Conservation (phyloP, 2,329 filamentous ascomycete genomes). For the Onygenales sp. region DNA sequence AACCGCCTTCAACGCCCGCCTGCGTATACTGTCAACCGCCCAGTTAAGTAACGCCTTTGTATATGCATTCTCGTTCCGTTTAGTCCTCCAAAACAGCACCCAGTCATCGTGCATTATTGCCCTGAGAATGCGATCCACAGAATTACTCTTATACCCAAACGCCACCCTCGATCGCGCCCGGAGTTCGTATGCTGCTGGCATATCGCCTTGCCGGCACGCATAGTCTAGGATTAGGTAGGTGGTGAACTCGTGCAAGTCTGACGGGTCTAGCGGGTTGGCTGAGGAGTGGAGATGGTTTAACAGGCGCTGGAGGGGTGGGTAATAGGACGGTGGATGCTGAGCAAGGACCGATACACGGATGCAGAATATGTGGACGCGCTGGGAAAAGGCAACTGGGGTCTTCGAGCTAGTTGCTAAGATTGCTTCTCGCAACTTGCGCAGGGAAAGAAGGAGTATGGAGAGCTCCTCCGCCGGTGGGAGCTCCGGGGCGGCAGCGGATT, state of each 20-base stretch:
- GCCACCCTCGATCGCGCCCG: conserved; percentile 38
- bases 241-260: conserved; percentile 70
- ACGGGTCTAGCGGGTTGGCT: conserved; percentile 54
- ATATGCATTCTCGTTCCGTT: conserved; percentile 68
- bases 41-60: conserved; percentile 71
- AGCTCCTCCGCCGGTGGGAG: conserved; percentile 51
- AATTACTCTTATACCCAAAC: conserved; percentile 55
- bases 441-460: conserved; percentile 65
- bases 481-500: conserved; percentile 7
- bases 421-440: conserved; percentile 86
- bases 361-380: conserved; percentile 86
- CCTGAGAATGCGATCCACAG: conserved; percentile 58
- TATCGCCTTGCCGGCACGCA: conserved; percentile 70
- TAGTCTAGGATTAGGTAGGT: conserved; percentile 79
- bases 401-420: conserved; percentile 63
- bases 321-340: conserved; percentile 77
- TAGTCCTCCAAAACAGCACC: conserved; percentile 63
- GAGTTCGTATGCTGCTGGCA: conserved; percentile 63
- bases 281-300: conserved; percentile 59
- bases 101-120: conserved; percentile 77
- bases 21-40: conserved; percentile 63
- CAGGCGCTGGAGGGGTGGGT: conserved; percentile 74
- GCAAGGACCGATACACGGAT: conserved; percentile 75
- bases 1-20: conserved; percentile 76
- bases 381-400: conserved; percentile 69